Percentiles rank a stretch among this genome's conserved stretches.
phyloP scores from a whole-genome alignment of 768 basidiomycete genomes.

The Phlegmacium glaucopus region DNA sequence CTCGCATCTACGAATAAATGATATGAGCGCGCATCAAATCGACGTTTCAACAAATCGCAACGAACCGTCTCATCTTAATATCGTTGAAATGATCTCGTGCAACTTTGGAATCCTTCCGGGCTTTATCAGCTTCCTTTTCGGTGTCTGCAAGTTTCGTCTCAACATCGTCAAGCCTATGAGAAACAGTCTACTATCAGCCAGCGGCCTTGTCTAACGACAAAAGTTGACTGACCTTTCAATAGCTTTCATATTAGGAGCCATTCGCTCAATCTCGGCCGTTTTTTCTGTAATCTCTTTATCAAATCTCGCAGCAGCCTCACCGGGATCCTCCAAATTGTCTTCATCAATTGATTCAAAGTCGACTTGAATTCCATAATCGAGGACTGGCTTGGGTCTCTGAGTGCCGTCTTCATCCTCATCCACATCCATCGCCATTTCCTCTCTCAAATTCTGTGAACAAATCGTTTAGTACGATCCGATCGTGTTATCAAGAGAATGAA shows the following conservation, averaged over 20 bases:
- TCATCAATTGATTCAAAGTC: slow-evolving; percentile 78
- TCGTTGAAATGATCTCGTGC: slow-evolving; percentile 94
- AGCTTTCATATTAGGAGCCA: slow-evolving; percentile 97
- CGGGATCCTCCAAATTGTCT: slow-evolving; percentile 65
- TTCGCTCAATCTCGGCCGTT: slow-evolving; percentile 78
- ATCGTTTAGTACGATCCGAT: slow-evolving; percentile 1
- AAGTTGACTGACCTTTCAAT: slow-evolving; percentile 66
- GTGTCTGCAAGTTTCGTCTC: slow-evolving; percentile 83
- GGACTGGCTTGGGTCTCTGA: slow-evolving; percentile 66
- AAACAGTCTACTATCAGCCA: slow-evolving; percentile 1
- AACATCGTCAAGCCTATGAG: slow-evolving; percentile 70
- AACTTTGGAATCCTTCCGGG: slow-evolving; percentile 81
- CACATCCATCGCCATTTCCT: slow-evolving; percentile 88
- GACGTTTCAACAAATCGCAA: neutral
- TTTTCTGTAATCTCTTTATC: slow-evolving; percentile 72
- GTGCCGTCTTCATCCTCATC: slow-evolving; percentile 85
- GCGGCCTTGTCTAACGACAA: too few species aligned
- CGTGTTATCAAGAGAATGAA: neutral
- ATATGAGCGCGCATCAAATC: neutral
- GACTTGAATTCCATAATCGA: slow-evolving; percentile 88
- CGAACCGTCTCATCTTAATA: slow-evolving; percentile 76
- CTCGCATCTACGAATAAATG: slow-evolving; percentile 46
- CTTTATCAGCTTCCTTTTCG: slow-evolving; percentile 89
- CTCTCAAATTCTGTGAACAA: slow-evolving; percentile 60
- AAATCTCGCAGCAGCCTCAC: slow-evolving; percentile 64